Evolutionary conservation across 805 yeast genomes (phyloP).

Genomic region (Ogataea pignaliae): DNA sequence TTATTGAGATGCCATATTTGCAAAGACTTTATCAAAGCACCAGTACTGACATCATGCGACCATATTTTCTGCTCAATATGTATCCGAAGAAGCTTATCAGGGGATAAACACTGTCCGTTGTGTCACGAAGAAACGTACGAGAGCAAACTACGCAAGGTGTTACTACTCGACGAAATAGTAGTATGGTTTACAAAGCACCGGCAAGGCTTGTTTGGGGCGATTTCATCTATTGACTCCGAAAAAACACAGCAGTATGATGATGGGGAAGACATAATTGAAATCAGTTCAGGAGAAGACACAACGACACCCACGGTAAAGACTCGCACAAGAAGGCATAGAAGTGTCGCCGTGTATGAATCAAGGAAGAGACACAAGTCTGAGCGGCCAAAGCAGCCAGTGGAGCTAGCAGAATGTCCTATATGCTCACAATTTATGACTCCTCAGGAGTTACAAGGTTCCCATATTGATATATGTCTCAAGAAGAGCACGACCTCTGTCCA

Average conservation of each 20-base stretch:
- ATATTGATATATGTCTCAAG: constrained; percentile 57
- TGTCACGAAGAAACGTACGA: constrained; percentile 71
- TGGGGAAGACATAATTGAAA: constrained; percentile 11
- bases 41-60: constrained; percentile 79
- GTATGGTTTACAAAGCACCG: constrained; percentile 45
- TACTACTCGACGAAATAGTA: constrained; percentile 67
- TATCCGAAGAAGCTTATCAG: constrained; percentile 65
- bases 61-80: constrained; percentile 90
- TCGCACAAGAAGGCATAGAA: too few species aligned
- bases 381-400: constrained; percentile 13
- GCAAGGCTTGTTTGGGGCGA: constrained; percentile 30
- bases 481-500: background rate
- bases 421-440: constrained; percentile 55
- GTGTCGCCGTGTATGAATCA: too few species aligned
- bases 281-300: background rate
- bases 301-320: too few species aligned
- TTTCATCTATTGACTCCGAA: background rate
- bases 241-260: constrained; percentile 6
- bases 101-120: constrained; percentile 65
- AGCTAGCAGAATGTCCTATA: constrained; percentile 61
- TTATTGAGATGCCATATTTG: constrained; percentile 81
- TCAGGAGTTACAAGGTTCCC: constrained; percentile 50
- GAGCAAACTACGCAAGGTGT: constrained; percentile 61
- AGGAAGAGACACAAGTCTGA: background rate
- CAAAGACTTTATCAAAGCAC: constrained; percentile 74